Conservation (phyloP, 2,329 filamentous ascomycete genomes). For the Pyricularia grisea region DNA sequence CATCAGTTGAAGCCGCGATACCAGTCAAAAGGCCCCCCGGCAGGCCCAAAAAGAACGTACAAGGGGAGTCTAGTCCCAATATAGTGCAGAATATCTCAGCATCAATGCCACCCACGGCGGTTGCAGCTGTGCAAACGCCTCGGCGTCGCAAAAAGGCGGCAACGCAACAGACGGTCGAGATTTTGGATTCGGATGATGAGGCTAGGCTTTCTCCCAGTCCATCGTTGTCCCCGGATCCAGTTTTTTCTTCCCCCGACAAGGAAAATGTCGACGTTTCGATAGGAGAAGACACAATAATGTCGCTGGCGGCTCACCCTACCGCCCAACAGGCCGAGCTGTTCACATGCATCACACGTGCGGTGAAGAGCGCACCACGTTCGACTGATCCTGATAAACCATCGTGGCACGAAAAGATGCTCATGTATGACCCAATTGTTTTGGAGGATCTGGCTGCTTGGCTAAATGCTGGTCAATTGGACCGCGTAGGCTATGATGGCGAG, state of each 20-base stretch:
- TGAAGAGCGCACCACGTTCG: slow-evolving; percentile 40
- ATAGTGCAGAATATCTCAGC: neutral
- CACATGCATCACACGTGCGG: slow-evolving; percentile 42
- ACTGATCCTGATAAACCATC: slow-evolving; percentile 44
- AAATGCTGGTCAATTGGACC: slow-evolving; percentile 59
- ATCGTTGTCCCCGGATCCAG: slow-evolving; percentile 23
- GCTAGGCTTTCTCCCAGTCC: slow-evolving; percentile 16
- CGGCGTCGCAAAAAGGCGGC: slow-evolving; percentile 15
- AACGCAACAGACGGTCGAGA: slow-evolving; percentile 27
- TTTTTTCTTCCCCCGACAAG: slow-evolving; percentile 32
- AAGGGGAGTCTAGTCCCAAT: neutral
- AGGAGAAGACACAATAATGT: slow-evolving; percentile 35
- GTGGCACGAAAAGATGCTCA: slow-evolving; percentile 88
- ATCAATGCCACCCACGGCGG: slow-evolving; percentile 12
- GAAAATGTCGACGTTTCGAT: slow-evolving; percentile 30
- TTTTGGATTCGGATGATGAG: slow-evolving; percentile 37
- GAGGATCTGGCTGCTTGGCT: slow-evolving; percentile 81
- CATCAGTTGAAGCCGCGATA: neutral
- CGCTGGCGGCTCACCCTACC: slow-evolving; percentile 24
- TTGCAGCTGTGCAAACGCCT: slow-evolving; percentile 16
- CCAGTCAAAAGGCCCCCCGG: slow-evolving; percentile 14
- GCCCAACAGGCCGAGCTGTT: slow-evolving; percentile 37
- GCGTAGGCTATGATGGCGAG: slow-evolving; percentile 56
- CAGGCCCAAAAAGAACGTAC: slow-evolving; percentile 17
- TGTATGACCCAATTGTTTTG: slow-evolving; percentile 84